phyloP scores from a whole-genome alignment of 441 rosid genomes.

The Lagerstroemia fauriei region DNA sequence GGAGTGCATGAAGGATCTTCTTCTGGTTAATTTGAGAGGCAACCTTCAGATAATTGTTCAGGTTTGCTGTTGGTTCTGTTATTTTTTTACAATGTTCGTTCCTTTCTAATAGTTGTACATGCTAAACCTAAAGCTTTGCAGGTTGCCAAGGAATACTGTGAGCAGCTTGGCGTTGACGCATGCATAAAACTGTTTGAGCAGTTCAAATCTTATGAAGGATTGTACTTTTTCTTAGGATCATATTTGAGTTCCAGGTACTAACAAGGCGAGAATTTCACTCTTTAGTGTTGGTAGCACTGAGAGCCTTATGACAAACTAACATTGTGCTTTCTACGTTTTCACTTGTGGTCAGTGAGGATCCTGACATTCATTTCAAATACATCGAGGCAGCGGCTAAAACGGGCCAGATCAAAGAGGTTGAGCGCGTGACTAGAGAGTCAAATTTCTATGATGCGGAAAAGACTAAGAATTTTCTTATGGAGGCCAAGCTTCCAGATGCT shows the following conservation, averaged over 20 bases:
- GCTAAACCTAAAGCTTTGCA: conserved; percentile 37
- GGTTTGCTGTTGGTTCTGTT: conserved; percentile 44
- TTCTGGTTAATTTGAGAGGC: conserved; percentile 84
- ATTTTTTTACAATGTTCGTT: conserved; percentile 1
- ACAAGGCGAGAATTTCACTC: conserved; percentile 14
- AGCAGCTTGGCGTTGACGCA: conserved; percentile 89
- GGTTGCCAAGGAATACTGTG: conserved; percentile 93
- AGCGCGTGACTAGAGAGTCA: conserved; percentile 94
- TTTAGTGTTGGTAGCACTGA: conserved; percentile 20
- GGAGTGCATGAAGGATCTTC: conserved; percentile 98
- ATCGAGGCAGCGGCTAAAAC: conserved; percentile 96
- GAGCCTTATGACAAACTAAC: not conserved
- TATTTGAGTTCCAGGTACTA: conserved; percentile 87
- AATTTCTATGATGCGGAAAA: conserved; percentile 91
- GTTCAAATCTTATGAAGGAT: conserved; percentile 94
- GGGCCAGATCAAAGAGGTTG: conserved; percentile 96
- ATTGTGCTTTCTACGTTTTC: not conserved
- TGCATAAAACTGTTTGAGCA: conserved; percentile 96
- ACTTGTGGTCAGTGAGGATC: conserved; percentile 68
- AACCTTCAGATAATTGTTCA: conserved; percentile 97
- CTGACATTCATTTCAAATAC: conserved; percentile 90
- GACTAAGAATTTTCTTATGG: conserved; percentile 93
- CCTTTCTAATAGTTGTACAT: conserved; percentile 23
- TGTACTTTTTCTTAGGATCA: conserved; percentile 92
- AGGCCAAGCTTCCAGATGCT: conserved; percentile 93